phyloP scores from a whole-genome alignment of 139 green algal genomes.

The Mesotaenium endlicherianum region DNA sequence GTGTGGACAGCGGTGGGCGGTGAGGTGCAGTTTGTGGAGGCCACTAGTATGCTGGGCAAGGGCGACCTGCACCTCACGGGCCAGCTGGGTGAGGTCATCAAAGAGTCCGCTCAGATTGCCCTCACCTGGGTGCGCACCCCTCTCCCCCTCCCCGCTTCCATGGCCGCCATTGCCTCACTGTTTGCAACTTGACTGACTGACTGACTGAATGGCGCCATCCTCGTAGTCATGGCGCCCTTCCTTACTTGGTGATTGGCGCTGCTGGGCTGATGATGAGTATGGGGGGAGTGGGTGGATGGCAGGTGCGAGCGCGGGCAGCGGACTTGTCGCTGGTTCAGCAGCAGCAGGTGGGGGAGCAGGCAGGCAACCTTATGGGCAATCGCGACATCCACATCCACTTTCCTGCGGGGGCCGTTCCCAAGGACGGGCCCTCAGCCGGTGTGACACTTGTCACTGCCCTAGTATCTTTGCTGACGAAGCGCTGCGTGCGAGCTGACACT shows the following conservation, averaged over 20 bases:
- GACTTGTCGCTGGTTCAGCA: constrained; percentile 11
- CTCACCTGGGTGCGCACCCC: constrained; percentile 66
- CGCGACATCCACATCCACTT: constrained; percentile 75
- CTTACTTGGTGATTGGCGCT: too few species aligned
- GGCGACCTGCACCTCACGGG: constrained; percentile 70
- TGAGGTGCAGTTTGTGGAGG: constrained; percentile 75
- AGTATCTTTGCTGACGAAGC: constrained; percentile 62
- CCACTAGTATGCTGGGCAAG: constrained; percentile 51
- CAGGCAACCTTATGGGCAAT: constrained; percentile 25
- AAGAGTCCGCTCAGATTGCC: constrained; percentile 71
- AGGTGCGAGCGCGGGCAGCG: constrained; percentile 17
- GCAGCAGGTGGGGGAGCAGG: neutral
- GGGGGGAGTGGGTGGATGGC: too few species aligned
- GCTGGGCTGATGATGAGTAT: too few species aligned
- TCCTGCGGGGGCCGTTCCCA: constrained; percentile 68
- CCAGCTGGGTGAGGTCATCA: constrained; percentile 76
- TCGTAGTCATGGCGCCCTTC: too few species aligned
- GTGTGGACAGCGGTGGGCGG: constrained; percentile 76
- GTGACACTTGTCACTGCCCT: constrained; percentile 72
- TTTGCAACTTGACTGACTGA: too few species aligned
- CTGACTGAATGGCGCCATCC: too few species aligned
- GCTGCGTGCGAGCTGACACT: constrained; percentile 53
- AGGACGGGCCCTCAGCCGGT: constrained; percentile 67
- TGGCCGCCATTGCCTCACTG: neutral
- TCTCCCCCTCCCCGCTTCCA: neutral